Conservation (phyloP, 176 grass and related monocot species). For the Cymbopogon citratus region DNA sequence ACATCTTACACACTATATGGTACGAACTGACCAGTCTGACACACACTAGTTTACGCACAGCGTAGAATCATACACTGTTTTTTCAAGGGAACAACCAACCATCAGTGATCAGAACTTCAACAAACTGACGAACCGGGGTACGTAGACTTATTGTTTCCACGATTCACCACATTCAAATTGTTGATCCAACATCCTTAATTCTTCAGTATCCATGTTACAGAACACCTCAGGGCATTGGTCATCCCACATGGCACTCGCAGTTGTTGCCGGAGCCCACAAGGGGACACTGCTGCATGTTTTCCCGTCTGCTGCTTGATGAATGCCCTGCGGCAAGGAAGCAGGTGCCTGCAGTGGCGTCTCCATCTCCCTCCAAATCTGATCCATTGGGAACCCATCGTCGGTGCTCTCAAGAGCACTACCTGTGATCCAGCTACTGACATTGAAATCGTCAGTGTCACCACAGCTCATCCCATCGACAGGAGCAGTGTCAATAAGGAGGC, state of each 20-base stretch:
- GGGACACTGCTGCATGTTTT: not conserved
- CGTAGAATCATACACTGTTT: too few species aligned
- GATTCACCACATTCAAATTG: not conserved
- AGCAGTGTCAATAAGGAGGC: not conserved
- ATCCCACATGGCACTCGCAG: not conserved
- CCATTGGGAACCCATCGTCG: not conserved
- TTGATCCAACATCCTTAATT: not conserved
- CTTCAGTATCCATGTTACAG: not conserved
- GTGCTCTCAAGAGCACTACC: not conserved
- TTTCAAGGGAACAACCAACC: too few species aligned
- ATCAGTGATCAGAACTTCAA: too few species aligned
- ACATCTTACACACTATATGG: too few species aligned
- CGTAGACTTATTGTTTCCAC: too few species aligned
- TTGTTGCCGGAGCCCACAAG: not conserved
- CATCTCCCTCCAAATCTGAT: not conserved
- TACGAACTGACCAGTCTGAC: too few species aligned
- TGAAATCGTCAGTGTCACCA: not conserved
- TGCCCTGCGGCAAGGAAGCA: not conserved
- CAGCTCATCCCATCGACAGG: not conserved
- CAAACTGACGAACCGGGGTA: too few species aligned
- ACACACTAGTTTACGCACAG: too few species aligned
- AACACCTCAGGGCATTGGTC: not conserved
- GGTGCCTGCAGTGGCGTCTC: not conserved
- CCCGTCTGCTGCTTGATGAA: not conserved
- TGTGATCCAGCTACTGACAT: not conserved